Evolutionary conservation across 2,329 filamentous ascomycete genomes (phyloP).

Genomic region (Acrodontium crateriforme): DNA sequence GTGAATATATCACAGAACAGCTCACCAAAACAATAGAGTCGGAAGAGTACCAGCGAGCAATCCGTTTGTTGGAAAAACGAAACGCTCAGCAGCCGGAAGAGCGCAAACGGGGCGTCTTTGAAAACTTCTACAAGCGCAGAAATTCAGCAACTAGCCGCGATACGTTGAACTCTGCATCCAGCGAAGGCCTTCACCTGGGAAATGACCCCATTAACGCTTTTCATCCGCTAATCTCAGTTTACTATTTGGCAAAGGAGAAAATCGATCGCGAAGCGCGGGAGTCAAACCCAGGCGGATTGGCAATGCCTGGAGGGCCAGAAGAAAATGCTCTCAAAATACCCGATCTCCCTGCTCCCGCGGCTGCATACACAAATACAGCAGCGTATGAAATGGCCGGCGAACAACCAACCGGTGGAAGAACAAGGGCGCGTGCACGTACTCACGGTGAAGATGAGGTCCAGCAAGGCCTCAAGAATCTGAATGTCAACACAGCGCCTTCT

Average conservation of each 20-base stretch:
- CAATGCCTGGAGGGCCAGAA: conserved; percentile 42
- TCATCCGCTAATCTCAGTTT: conserved; percentile 81
- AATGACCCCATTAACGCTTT: conserved; percentile 86
- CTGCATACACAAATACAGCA: conserved; percentile 75
- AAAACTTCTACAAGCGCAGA: conserved; percentile 91
- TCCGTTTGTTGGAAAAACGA: conserved; percentile 57
- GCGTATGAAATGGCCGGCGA: conserved; percentile 83
- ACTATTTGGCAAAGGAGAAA: conserved; percentile 93
- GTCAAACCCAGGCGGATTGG: conserved; percentile 44
- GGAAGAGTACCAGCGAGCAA: conserved; percentile 79
- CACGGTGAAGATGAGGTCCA: conserved; percentile 87
- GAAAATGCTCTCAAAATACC: conserved; percentile 47
- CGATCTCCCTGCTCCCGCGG: conserved; percentile 71
- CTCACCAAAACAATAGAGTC: conserved; percentile 79
- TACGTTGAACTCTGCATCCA: conserved; percentile 69
- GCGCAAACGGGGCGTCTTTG: conserved; percentile 86
- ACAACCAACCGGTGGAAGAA: conserved; percentile 68
- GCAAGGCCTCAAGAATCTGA: conserved; percentile 55
- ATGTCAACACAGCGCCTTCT: conserved; percentile 41
- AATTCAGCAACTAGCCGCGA: conserved; percentile 84
- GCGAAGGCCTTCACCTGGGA: conserved; percentile 69
- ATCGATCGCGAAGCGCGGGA: conserved; percentile 60
- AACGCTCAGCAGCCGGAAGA: conserved; percentile 51
- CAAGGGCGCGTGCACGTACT: conserved; percentile 73
- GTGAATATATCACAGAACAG: conserved; percentile 69